Conservation (phyloP, 148 eudicot species). For the Selenicereus undatus region DNA sequence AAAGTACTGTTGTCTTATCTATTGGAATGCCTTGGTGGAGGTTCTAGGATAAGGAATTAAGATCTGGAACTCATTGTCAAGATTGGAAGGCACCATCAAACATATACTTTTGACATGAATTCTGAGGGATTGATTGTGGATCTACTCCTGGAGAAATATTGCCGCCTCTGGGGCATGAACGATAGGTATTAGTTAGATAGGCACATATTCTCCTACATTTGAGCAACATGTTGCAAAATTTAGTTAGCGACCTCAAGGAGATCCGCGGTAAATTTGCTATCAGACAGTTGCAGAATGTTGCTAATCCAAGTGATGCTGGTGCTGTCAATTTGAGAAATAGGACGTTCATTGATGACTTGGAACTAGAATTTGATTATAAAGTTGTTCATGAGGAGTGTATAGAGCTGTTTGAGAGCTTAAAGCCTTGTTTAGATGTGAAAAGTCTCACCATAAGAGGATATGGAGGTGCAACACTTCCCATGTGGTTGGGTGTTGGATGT, state of each 20-base stretch:
- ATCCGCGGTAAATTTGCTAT: constrained; percentile 12
- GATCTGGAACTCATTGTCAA: no score
- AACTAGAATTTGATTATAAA: not conserved
- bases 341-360: constrained; percentile 3
- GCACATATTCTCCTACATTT: no score
- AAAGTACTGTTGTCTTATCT: no score
- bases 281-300: constrained; percentile 6
- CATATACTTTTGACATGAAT: no score
- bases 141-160: no score
- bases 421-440: not conserved
- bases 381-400: not conserved
- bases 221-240: no score
- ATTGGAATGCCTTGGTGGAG: no score
- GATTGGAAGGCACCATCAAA: no score
- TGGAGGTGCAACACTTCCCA: not conserved
- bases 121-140: no score
- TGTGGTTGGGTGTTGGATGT: constrained; percentile 1
- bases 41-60: no score
- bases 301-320: not conserved
- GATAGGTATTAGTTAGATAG: no score
- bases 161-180: no score
- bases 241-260: not conserved
- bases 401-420: constrained; percentile 6
- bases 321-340: not conserved
- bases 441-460: constrained; percentile 5